Evolutionary conservation across 2,329 filamentous ascomycete species (phyloP).

Genomic region (Clonostachys solani): DNA sequence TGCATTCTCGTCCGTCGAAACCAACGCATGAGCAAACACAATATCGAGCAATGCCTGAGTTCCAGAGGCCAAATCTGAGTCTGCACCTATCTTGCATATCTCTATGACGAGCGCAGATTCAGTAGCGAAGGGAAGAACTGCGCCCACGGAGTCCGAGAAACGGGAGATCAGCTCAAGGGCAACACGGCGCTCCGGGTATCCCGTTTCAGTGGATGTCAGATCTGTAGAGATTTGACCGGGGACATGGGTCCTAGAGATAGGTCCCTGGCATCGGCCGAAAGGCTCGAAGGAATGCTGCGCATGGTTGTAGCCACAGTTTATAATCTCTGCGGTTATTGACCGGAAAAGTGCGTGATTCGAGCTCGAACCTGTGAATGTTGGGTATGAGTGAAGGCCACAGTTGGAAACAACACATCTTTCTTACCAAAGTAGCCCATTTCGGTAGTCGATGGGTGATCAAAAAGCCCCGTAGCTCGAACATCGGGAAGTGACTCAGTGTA

Average conservation of each 20-base stretch:
- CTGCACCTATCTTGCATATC: constrained; percentile 6
- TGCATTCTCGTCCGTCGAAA: constrained; percentile 7
- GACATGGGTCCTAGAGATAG: background rate
- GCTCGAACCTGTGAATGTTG: constrained; percentile 12
- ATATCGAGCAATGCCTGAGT: constrained; percentile 15
- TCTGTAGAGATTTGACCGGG: background rate
- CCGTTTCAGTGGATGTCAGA: background rate
- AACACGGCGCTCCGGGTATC: background rate
- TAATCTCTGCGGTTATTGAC: constrained; percentile 15
- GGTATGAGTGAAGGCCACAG: background rate
- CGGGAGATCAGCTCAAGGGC: constrained; percentile 4
- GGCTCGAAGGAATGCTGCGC: constrained; percentile 5
- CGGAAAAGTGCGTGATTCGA: constrained; percentile 22
- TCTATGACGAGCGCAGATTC: constrained; percentile 11
- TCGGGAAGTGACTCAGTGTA: constrained; percentile 13
- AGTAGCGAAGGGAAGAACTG: constrained; percentile 13
- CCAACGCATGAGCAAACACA: constrained; percentile 19
- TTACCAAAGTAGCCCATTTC: constrained; percentile 18
- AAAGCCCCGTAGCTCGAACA: constrained; percentile 16
- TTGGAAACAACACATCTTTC: background rate
- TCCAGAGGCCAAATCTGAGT: no score
- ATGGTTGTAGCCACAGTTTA: constrained; percentile 11
- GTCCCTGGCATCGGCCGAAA: background rate
- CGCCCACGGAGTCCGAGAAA: constrained; percentile 20
- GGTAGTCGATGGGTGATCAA: constrained; percentile 15